phyloP scores from a whole-genome alignment of 495 filamentous ascomycete genomes.

The Thermothielavioides terrestris region DNA sequence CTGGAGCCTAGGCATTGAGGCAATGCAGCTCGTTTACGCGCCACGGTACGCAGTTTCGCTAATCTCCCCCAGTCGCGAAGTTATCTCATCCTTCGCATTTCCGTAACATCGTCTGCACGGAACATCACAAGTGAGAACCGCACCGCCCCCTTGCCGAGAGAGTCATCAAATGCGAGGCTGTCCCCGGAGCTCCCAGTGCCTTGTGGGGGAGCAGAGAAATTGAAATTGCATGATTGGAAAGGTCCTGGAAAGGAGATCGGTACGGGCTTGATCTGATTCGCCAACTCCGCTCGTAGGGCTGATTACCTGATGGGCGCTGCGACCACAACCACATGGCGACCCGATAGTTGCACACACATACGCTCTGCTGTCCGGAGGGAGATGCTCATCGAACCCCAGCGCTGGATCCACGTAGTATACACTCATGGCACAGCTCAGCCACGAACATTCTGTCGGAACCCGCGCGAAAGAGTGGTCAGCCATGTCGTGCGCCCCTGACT shows the following conservation, averaged over 20 bases:
- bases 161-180: neutral
- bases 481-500: neutral
- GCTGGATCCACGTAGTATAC: neutral
- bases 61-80: neutral
- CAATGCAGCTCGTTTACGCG: constrained; percentile 2
- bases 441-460: constrained; percentile 5
- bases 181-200: neutral
- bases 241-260: too few species aligned
- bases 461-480: neutral
- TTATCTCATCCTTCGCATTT: neutral
- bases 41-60: neutral
- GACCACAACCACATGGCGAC: constrained; percentile 4
- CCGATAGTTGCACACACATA: neutral
- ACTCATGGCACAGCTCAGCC: constrained; percentile 3
- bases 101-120: neutral
- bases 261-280: constrained; percentile 4
- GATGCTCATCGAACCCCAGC: neutral
- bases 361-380: constrained; percentile 5
- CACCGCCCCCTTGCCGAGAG: constrained; percentile 2
- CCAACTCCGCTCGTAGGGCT: constrained; percentile 9
- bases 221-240: constrained; percentile 4
- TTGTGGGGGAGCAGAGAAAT: constrained; percentile 1
- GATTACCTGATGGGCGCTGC: constrained; percentile 4
- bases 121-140: neutral
- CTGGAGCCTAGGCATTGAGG: too few species aligned